A percentile compares a stretch with the other conserved stretches of the same genome.
Evolutionary conservation across 2,329 filamentous ascomycete genomes (phyloP).

Genomic region (Clathrospora elynae): DNA sequence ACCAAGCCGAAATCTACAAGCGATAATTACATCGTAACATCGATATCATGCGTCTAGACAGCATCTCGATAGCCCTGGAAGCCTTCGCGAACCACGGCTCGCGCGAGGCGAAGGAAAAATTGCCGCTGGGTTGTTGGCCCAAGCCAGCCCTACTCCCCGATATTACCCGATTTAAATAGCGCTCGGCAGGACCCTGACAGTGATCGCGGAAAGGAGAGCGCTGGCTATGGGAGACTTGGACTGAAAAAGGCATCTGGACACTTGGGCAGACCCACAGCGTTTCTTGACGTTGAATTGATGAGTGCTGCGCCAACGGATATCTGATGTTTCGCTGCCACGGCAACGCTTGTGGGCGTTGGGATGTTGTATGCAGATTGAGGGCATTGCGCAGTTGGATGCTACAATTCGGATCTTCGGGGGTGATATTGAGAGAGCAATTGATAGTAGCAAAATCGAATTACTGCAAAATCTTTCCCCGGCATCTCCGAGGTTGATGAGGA

Average conservation of each 20-base stretch:
- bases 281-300: slow-evolving; percentile 17
- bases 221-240: slow-evolving; percentile 8
- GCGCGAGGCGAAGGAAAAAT: slow-evolving; percentile 24
- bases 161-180: slow-evolving; percentile 28
- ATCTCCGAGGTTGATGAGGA: slow-evolving; percentile 31
- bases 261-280: slow-evolving; percentile 28
- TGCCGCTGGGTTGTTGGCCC: slow-evolving; percentile 25
- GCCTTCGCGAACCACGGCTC: slow-evolving; percentile 17
- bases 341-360: slow-evolving; percentile 20
- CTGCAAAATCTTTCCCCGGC: slow-evolving; percentile 14
- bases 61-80: slow-evolving; percentile 16
- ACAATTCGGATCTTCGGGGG: not conserved
- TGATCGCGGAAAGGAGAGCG: slow-evolving; percentile 16
- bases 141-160: slow-evolving; percentile 19
- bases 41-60: slow-evolving; percentile 7
- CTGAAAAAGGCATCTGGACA: slow-evolving; percentile 31
- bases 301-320: slow-evolving; percentile 17
- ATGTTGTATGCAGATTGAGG: slow-evolving; percentile 2
- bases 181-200: slow-evolving; percentile 17
- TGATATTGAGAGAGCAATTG: not conserved
- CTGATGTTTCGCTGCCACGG: slow-evolving; percentile 28
- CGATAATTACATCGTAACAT: not conserved
- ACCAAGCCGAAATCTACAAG: not conserved
- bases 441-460: not conserved
- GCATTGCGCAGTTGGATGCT: not conserved